Evolutionary conservation across 257 asterid genomes (phyloP).

Genomic region (Euphrasia confusa): DNA sequence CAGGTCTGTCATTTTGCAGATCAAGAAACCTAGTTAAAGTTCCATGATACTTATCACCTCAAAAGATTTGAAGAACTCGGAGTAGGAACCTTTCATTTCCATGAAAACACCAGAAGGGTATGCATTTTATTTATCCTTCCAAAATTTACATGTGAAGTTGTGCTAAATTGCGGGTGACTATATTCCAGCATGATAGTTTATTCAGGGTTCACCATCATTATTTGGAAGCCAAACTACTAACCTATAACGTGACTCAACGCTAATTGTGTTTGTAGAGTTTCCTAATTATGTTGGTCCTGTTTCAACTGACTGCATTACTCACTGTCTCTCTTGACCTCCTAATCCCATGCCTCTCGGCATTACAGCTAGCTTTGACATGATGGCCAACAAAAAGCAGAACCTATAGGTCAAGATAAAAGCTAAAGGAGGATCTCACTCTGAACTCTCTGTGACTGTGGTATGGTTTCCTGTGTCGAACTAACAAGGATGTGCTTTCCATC

Average conservation of each 20-base stretch:
- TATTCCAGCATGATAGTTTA: background rate
- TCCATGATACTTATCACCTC: constrained; percentile 13
- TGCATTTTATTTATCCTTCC: background rate
- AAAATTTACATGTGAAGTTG: background rate
- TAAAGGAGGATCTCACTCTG: background rate
- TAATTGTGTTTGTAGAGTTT: background rate
- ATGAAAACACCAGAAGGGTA: background rate
- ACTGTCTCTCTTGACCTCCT: constrained; percentile 6
- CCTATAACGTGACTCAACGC: background rate
- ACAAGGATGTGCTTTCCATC: constrained; percentile 7
- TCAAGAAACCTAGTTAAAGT: constrained; percentile 2
- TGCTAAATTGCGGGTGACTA: background rate
- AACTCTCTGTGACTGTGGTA: background rate
- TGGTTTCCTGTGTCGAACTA: constrained; percentile 13
- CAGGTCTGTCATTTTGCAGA: constrained; percentile 13
- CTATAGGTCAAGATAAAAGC: constrained; percentile 18
- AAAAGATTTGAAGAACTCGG: background rate
- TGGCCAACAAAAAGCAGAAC: background rate
- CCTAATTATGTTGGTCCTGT: background rate
- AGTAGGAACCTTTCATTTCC: background rate
- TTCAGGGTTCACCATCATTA: background rate
- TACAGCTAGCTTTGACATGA: constrained; percentile 9
- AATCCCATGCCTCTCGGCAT: constrained; percentile 5
- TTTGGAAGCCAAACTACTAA: background rate
- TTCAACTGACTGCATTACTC: constrained; percentile 4